These are phyloP conservation scores for Penicillium sp. DNA, from an alignment of 2,329 filamentous ascomycete genomes.

Conservation along the genomic window DNA sequence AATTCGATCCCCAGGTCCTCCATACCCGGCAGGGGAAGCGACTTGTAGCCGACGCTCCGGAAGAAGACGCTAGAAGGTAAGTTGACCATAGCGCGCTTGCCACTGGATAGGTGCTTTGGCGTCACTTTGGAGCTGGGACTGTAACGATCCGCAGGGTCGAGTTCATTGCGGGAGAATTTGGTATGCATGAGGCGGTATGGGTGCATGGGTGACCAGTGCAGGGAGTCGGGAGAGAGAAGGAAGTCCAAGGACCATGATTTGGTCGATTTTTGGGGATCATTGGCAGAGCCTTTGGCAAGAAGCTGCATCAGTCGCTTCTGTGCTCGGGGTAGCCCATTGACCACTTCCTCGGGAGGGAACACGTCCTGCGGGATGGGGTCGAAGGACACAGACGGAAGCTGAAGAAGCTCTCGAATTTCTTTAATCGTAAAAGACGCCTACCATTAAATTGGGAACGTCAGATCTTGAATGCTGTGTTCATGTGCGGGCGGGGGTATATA, in stretches of 20 bases:
- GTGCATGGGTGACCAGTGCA: conserved; percentile 59
- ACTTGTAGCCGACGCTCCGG: conserved; percentile 94
- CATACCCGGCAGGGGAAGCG: conserved; percentile 76
- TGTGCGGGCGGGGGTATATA: conserved; percentile 43
- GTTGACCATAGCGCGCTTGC: conserved; percentile 53
- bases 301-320: conserved; percentile 80
- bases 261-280: conserved; percentile 53
- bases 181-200: conserved; percentile 65
- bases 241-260: conserved; percentile 87
- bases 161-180: conserved; percentile 65
- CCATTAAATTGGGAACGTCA: conserved; percentile 13
- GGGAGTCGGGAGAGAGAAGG: conserved; percentile 76
- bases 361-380: conserved; percentile 69
- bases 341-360: conserved; percentile 65
- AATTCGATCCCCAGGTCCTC: conserved; percentile 76
- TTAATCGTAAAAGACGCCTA: conserved; percentile 95
- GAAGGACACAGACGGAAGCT: conserved; percentile 74
- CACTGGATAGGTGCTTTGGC: conserved; percentile 57
- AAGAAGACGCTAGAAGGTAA: conserved; percentile 78
- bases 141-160: conserved; percentile 58
- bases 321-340: conserved; percentile 74
- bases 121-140: conserved; percentile 55
- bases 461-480: neutral
- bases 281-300: conserved; percentile 73
- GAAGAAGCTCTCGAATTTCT: conserved; percentile 86